These are phyloP conservation scores for Coemansia sp. DNA, from an alignment of 192 early-diverging fungal genomes.

Conservation along the genomic window DNA sequence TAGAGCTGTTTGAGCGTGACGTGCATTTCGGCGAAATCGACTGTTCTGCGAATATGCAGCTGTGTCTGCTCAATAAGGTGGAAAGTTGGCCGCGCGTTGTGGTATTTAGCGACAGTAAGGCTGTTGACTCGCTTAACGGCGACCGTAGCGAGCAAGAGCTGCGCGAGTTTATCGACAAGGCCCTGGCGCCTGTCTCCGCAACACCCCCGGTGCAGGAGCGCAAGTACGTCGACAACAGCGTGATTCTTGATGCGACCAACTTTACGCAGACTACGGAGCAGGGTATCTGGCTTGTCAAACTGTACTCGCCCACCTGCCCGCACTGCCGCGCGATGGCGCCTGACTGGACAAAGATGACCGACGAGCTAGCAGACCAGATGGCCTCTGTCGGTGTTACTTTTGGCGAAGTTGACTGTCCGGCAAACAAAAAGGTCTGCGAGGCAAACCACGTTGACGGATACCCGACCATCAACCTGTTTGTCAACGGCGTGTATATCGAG, in stretches of 20 bases:
- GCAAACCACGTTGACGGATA: constrained; percentile 58
- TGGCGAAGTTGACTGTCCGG: constrained; percentile 67
- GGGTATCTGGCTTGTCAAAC: constrained; percentile 80
- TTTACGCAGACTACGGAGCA: constrained; percentile 54
- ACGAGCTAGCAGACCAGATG: constrained; percentile 36
- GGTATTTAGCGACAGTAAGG: constrained; percentile 42
- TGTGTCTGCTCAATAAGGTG: constrained; percentile 59
- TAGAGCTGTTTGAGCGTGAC: constrained; percentile 25
- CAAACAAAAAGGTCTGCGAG: constrained; percentile 62
- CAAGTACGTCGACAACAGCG: constrained; percentile 39
- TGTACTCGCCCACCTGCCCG: constrained; percentile 83
- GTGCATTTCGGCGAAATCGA: constrained; percentile 72
- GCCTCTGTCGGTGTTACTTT: constrained; percentile 55
- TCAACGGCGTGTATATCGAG: constrained; percentile 36
- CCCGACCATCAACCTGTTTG: constrained; percentile 62
- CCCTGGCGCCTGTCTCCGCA: too few species aligned
- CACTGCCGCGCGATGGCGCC: constrained; percentile 85
- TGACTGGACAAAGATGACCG: constrained; percentile 67
- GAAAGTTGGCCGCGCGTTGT: constrained; percentile 58
- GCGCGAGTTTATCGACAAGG: constrained; percentile 16
- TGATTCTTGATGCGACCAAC: constrained; percentile 47
- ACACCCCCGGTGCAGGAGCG: too few species aligned
- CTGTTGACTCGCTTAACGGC: constrained; percentile 13
- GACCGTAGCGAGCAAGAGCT: constrained; percentile 31
- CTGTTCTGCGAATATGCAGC: constrained; percentile 58